Conservation (phyloP, 2,329 filamentous ascomycete genomes). For the Coniochaeta sp. region DNA sequence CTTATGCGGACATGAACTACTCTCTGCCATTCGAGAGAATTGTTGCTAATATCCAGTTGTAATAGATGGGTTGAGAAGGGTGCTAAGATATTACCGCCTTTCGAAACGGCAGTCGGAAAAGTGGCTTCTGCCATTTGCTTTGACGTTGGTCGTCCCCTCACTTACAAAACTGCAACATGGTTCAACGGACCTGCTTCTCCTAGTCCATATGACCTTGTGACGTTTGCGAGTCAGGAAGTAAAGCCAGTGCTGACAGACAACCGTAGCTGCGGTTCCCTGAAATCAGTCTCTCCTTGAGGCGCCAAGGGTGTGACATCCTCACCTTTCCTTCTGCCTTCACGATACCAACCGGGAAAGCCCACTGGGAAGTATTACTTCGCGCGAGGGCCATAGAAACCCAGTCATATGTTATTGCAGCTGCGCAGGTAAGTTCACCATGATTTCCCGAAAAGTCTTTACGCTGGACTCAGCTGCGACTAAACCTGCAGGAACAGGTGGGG, state of each 20-base stretch:
- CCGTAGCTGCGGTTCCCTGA: constrained; percentile 16
- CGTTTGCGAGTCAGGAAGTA: constrained; percentile 33
- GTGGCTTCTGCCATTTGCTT: constrained; percentile 84
- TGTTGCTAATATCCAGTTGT: background rate
- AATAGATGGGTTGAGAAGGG: constrained; percentile 60
- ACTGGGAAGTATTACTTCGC: constrained; percentile 76
- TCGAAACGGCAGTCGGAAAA: constrained; percentile 65
- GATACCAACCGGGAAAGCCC: constrained; percentile 72
- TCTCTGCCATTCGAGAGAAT: background rate
- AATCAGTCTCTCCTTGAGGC: constrained; percentile 20
- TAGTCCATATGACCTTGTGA: background rate
- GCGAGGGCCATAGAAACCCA: constrained; percentile 85
- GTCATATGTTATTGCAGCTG: constrained; percentile 78
- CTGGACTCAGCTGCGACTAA: background rate
- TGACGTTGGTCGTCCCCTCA: constrained; percentile 46
- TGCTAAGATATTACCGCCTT: constrained; percentile 55
- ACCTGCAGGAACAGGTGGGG: background rate
- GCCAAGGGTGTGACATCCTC: constrained; percentile 59
- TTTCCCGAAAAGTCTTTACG: constrained; percentile 32
- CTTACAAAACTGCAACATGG: constrained; percentile 64
- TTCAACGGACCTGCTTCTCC: constrained; percentile 48
- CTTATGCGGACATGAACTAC: background rate
- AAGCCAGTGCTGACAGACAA: constrained; percentile 7
- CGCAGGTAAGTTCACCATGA: constrained; percentile 62
- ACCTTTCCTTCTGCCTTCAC: constrained; percentile 91